phyloP scores from a whole-genome alignment of 352 stramenopile genomes.

The Globisporangium lucens region DNA sequence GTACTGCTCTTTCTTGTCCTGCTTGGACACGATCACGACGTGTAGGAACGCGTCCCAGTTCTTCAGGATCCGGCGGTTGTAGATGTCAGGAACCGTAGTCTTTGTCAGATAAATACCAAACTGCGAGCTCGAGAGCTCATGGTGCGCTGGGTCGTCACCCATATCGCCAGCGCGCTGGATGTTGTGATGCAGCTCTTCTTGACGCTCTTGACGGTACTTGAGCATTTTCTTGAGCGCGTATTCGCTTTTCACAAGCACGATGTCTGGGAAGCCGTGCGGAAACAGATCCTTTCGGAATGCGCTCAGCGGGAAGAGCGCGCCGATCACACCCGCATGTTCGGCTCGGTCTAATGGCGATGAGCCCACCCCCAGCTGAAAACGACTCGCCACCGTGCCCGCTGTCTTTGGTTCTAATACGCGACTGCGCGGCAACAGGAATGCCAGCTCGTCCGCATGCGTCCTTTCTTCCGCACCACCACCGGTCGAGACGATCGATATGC shows the following conservation, averaged over 20 bases:
- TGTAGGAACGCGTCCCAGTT: slow-evolving; percentile 73
- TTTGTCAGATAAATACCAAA: slow-evolving; percentile 61
- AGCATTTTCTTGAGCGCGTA: slow-evolving; percentile 56
- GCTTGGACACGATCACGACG: slow-evolving; percentile 47
- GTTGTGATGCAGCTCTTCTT: slow-evolving; percentile 43
- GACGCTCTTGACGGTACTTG: slow-evolving; percentile 45
- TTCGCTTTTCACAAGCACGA: slow-evolving; percentile 65
- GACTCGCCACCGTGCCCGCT: slow-evolving; percentile 33
- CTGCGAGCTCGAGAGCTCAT: slow-evolving; percentile 40
- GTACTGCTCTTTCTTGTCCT: slow-evolving; percentile 60
- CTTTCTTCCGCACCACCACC: slow-evolving; percentile 18
- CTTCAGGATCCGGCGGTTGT: slow-evolving; percentile 55
- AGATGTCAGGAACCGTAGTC: slow-evolving; percentile 60
- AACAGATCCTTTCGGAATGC: slow-evolving; percentile 26
- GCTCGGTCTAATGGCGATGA: slow-evolving; percentile 18
- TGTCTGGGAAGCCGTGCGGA: slow-evolving; percentile 42
- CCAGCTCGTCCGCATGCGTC: slow-evolving; percentile 36
- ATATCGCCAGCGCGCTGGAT: slow-evolving; percentile 14
- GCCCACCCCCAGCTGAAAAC: slow-evolving; percentile 42
- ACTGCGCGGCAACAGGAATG: slow-evolving; percentile 54
- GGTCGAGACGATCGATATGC: slow-evolving; percentile 49
- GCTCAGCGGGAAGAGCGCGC: slow-evolving; percentile 34
- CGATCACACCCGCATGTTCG: slow-evolving; percentile 30
- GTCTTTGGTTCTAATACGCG: slow-evolving; percentile 34
- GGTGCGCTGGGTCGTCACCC: slow-evolving; percentile 14